Base-by-base conservation (phyloP, 164 flowering plant genomes). In the Malania oleifera region DNA sequence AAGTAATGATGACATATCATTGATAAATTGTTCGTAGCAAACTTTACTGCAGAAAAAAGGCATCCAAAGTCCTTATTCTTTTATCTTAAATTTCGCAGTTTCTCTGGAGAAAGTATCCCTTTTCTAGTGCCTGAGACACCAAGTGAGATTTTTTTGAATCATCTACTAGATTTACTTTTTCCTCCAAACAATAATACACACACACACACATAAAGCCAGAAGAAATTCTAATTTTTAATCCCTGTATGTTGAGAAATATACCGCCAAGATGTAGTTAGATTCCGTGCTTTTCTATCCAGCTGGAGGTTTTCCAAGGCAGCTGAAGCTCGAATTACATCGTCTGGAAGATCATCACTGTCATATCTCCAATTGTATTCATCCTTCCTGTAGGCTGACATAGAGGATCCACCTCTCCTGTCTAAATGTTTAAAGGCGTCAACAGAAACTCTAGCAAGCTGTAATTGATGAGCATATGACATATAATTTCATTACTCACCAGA, bases 341-440 rank as follows among this genome's bases (percentile, higher is more conserved):
- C 96, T 0, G 95, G 74, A 45, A 75, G 65, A 41, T 91, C 97
- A 39, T 91, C 91, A 56, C 34, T 75, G 54, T 87, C 96, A 71
- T 91, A 87, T 77, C 96, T 81, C 96, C 93, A 86, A 67, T 76
- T 87, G 71, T 85, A 83, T 7, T 93, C 97, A 68, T 93, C 99
- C 67, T 86, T 90, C 72, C 97, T 79, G 60, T 82, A 79, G 19
- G 80, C 79, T 54, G 92, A 73, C 67, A 69, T 70, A 25, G 97
- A 87, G 7, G 95, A 82, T 4, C 93, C 85, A 3, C 69, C 76
- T 72, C 97, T 81, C 67, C 97, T 66, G 63, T 90, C 97, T 93
- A 67, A 60, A 73, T 23, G 31, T 54, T 0, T 23, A 11, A 59
- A 49, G 25, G 45, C 44, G 48, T 62, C 47, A 70, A 35, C 7